A percentile compares a stretch with the other conserved stretches of the same genome.
These are phyloP conservation scores for Mycothermus thermophilus DNA, from an alignment of 495 filamentous ascomycete species.

Conservation along the genomic window DNA sequence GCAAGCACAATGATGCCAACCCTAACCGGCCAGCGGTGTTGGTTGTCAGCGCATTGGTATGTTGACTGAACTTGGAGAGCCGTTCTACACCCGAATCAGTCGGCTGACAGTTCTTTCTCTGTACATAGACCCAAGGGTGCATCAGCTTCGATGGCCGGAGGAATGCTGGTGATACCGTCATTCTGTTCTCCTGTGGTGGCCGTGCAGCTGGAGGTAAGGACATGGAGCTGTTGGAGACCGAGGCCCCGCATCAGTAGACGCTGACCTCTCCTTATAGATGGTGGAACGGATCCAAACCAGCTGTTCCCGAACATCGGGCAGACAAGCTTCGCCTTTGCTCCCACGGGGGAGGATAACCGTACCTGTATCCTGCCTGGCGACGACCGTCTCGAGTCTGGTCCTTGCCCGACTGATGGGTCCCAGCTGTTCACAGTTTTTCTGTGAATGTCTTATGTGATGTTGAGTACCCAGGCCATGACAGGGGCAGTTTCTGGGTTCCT, in stretches of 20 bases:
- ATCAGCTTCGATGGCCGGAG: slow-evolving; percentile 36
- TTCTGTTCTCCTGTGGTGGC: slow-evolving; percentile 40
- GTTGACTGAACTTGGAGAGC: slow-evolving; percentile 1
- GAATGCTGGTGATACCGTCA: slow-evolving; percentile 32
- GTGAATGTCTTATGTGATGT: slow-evolving; percentile 1
- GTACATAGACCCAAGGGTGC: slow-evolving; percentile 31
- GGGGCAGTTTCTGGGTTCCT: too few relatives aligned
- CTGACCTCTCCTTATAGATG: slow-evolving; percentile 16
- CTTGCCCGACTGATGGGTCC: slow-evolving; percentile 27
- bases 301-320: slow-evolving; percentile 29
- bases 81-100: too few relatives aligned
- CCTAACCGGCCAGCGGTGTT: slow-evolving; percentile 22
- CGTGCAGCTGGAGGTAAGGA: slow-evolving; percentile 35
- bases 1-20: slow-evolving; percentile 30
- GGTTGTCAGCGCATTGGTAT: slow-evolving; percentile 34
- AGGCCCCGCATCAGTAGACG: too few relatives aligned
- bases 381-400: slow-evolving; percentile 25
- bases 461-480: too few relatives aligned
- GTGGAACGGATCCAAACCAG: slow-evolving; percentile 29
- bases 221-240: too few relatives aligned
- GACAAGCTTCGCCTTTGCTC: slow-evolving; percentile 29
- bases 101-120: not conserved
- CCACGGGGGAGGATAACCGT: slow-evolving; percentile 23
- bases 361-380: slow-evolving; percentile 30
- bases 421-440: slow-evolving; percentile 35